These are phyloP conservation scores for Melastoma candidum DNA, from an alignment of 441 rosid species.

Conservation along the genomic window DNA sequence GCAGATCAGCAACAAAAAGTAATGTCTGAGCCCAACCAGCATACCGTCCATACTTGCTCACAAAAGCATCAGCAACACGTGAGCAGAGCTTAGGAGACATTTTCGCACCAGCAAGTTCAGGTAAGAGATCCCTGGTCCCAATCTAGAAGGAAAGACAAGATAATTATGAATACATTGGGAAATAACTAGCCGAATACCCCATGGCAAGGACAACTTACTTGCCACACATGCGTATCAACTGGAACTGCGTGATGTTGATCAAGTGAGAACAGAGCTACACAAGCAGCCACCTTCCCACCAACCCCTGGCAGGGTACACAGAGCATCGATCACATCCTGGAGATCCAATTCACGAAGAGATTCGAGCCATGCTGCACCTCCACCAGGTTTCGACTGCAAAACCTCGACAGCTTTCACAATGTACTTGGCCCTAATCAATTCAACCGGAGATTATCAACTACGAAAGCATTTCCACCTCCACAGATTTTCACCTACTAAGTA, in stretches of 20 bases:
- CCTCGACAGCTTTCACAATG: slow-evolving; percentile 49
- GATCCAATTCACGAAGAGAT: slow-evolving; percentile 62
- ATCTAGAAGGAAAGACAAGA: slow-evolving; percentile 41
- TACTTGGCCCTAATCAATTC: slow-evolving; percentile 65
- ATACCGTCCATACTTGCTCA: slow-evolving; percentile 73
- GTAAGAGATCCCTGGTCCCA: slow-evolving; percentile 67
- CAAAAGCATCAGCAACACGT: slow-evolving; percentile 82
- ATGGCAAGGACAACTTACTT: slow-evolving; percentile 35
- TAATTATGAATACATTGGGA: slow-evolving; percentile 16
- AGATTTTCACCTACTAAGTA: no score
- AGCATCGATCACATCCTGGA: slow-evolving; percentile 44
- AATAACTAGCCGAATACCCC: slow-evolving; percentile 12
- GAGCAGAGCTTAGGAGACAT: slow-evolving; percentile 55
- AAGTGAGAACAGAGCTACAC: slow-evolving; percentile 84
- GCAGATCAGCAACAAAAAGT: slow-evolving; percentile 82
- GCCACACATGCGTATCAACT: slow-evolving; percentile 94
- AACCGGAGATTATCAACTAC: neutral
- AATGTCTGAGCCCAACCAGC: slow-evolving; percentile 97
- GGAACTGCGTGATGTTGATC: slow-evolving; percentile 93
- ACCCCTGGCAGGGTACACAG: slow-evolving; percentile 83
- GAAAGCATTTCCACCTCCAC: no score
- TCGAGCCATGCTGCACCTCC: slow-evolving; percentile 79
- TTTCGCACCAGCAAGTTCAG: slow-evolving; percentile 75
- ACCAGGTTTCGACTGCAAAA: slow-evolving; percentile 56
- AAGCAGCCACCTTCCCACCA: slow-evolving; percentile 92